Conservation (phyloP, 805 yeast species). For the Myxozyma monticola region DNA sequence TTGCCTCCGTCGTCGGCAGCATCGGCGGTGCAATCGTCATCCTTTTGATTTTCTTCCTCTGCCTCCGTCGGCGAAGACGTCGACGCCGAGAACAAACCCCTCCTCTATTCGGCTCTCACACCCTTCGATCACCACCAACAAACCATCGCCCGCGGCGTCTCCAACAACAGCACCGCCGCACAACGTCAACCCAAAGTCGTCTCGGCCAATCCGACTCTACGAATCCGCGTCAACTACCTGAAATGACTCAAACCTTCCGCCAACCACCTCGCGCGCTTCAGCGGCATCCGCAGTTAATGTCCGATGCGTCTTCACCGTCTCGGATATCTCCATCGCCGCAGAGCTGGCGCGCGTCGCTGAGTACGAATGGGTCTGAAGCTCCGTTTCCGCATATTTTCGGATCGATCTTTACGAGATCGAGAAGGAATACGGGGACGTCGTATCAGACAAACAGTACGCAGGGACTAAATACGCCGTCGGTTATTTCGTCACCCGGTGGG, state of each 20-base stretch:
- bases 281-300: neutral
- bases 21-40: constrained; percentile 17
- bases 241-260: neutral
- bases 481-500: constrained; percentile 1
- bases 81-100: neutral
- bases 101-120: neutral
- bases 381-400: constrained; percentile 15
- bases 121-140: neutral
- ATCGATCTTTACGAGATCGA: constrained; percentile 17
- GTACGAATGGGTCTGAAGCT: constrained; percentile 7
- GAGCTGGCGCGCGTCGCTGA: neutral
- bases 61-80: constrained; percentile 8
- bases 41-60: constrained; percentile 4
- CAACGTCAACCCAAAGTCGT: neutral
- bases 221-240: neutral
- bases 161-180: neutral
- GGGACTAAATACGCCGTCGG: neutral
- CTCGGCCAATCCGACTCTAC: neutral
- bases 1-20: constrained; percentile 23
- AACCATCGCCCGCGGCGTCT: neutral
- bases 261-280: neutral
- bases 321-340: neutral
- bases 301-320: neutral
- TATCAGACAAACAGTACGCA: neutral
- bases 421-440: constrained; percentile 18